phyloP scores from a whole-genome alignment of 495 filamentous ascomycete species.

The Xanthoparmelia taractica region DNA sequence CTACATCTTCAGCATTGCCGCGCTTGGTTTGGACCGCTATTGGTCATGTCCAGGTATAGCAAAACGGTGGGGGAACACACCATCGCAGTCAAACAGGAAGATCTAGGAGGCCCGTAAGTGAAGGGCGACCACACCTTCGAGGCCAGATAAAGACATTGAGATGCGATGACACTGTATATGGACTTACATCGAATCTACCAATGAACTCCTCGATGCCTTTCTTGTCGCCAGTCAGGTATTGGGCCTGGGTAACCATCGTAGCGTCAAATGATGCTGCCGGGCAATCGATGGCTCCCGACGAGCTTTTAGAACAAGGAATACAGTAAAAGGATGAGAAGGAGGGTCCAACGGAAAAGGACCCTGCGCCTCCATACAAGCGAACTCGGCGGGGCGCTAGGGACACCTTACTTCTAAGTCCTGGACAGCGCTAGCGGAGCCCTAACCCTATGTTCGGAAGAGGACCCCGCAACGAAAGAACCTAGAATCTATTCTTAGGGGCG shows the following conservation, averaged over 20 bases:
- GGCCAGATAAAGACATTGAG: neutral
- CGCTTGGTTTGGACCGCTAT: neutral
- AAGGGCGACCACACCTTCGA: constrained; percentile 1
- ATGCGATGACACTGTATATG: neutral
- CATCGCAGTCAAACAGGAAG: constrained; percentile 96
- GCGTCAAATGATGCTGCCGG: neutral
- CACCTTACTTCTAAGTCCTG: too few species aligned
- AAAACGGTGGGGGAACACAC: constrained; percentile 42
- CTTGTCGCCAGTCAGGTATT: constrained; percentile 74
- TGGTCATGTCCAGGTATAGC: neutral
- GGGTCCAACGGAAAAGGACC: too few species aligned
- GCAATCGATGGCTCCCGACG: neutral
- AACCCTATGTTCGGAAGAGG: too few species aligned
- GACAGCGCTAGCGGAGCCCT: too few species aligned
- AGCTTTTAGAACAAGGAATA: neutral
- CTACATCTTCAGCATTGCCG: constrained; percentile 30
- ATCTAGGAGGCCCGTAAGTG: constrained; percentile 45
- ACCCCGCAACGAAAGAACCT: too few species aligned
- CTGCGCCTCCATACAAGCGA: too few species aligned
- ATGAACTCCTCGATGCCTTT: constrained; percentile 71
- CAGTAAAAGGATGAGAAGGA: neutral
- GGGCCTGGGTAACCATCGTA: constrained; percentile 37
- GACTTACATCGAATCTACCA: constrained; percentile 80
- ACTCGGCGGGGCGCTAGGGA: too few species aligned
- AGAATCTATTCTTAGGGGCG: too few species aligned